Evolutionary conservation across 352 stramenopile genomes (phyloP).

Genomic region (Pythium guiyangense): DNA sequence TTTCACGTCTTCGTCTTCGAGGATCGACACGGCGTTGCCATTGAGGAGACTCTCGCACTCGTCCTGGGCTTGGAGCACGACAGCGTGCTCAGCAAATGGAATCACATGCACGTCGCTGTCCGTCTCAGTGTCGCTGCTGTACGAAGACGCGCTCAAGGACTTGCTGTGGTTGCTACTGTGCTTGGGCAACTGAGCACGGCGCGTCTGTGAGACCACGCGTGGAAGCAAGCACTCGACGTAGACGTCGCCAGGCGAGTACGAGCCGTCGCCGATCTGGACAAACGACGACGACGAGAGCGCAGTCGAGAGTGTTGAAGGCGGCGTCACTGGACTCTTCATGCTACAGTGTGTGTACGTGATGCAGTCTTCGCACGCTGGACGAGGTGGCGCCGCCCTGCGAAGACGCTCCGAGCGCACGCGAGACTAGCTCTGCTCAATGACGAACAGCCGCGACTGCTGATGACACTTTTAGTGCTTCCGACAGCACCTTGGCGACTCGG

Average conservation of each 20-base stretch:
- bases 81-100: slow-evolving; percentile 43
- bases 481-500: too few species aligned
- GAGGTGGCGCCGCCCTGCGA: too few species aligned
- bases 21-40: slow-evolving; percentile 57
- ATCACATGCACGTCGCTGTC: slow-evolving; percentile 24
- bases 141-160: neutral
- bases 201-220: slow-evolving; percentile 14
- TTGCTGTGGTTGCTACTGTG: slow-evolving; percentile 1
- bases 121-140: neutral
- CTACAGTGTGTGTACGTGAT: neutral
- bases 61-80: slow-evolving; percentile 45
- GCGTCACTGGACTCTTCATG: slow-evolving; percentile 12
- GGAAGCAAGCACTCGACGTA: slow-evolving; percentile 58
- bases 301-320: slow-evolving; percentile 13
- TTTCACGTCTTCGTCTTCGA: slow-evolving; percentile 73
- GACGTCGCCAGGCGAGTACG: slow-evolving; percentile 51
- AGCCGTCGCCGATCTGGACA: slow-evolving; percentile 47
- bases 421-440: too few species aligned
- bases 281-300: slow-evolving; percentile 26
- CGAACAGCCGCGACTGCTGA: neutral
- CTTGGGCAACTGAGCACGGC: neutral
- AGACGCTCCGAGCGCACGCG: too few species aligned
- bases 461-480: neutral
- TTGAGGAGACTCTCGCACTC: slow-evolving; percentile 60
- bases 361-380: too few species aligned